A percentile compares a stretch with the other conserved stretches of the same genome.
Evolutionary conservation across 768 basidiomycete genomes (phyloP).

Genomic region (Phanerochaete sordida): DNA sequence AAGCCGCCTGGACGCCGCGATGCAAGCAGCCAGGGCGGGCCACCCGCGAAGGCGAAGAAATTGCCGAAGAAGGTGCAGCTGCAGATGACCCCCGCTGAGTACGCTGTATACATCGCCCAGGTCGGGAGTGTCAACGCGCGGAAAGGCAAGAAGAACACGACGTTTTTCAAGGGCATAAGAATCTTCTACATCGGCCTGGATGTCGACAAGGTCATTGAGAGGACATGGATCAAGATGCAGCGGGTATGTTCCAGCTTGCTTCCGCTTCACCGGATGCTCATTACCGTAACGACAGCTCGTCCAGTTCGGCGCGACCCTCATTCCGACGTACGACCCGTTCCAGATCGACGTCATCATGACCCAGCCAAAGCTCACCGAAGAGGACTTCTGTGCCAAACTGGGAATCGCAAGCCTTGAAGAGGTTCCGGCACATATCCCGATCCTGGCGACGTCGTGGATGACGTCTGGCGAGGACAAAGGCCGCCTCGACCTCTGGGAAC

Average conservation of each 20-base stretch:
- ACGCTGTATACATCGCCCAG: constrained; percentile 41
- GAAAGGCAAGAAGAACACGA: background rate
- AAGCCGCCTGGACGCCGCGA: too few relatives aligned
- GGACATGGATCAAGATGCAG: constrained; percentile 56
- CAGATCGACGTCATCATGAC: constrained; percentile 68
- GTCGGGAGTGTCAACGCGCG: constrained; percentile 24
- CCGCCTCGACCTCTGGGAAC: constrained; percentile 2
- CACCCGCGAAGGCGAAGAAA: background rate
- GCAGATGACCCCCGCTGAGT: constrained; percentile 47
- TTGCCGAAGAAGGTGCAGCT: constrained; percentile 30
- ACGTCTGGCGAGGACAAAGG: constrained; percentile 29
- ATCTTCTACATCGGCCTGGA: constrained; percentile 63
- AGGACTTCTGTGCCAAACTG: constrained; percentile 33
- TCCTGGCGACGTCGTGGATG: constrained; percentile 64
- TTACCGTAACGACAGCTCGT: constrained; percentile 44
- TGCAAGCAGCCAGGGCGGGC: too few relatives aligned
- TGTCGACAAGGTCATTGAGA: constrained; percentile 44
- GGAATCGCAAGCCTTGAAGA: constrained; percentile 48
- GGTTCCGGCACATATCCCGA: constrained; percentile 64
- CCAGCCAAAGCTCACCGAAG: constrained; percentile 16
- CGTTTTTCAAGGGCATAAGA: constrained; percentile 47
- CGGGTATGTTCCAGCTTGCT: constrained; percentile 40
- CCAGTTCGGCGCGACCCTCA: constrained; percentile 57
- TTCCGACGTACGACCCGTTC: constrained; percentile 52
- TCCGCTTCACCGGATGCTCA: background rate